Percentiles rank a stretch among this genome's conserved stretches.
Conservation (phyloP, 2,329 filamentous ascomycete genomes). For the Aplosporella prunicola region DNA sequence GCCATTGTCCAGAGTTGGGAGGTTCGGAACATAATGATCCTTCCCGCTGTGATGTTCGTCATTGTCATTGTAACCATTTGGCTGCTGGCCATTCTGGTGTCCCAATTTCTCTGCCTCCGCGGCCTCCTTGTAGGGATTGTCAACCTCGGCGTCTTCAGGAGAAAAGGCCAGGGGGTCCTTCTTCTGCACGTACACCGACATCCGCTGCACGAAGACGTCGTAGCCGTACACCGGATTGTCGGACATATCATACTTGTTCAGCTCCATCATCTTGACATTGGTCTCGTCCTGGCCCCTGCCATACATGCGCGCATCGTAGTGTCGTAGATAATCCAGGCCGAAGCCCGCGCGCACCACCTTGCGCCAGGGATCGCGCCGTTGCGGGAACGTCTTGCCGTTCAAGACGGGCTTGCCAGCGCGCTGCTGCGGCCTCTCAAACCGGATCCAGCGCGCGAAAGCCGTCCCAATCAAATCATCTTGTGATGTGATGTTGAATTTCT, state of each 20-base stretch:
- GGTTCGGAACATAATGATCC: slow-evolving; percentile 28
- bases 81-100: slow-evolving; percentile 21
- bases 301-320: slow-evolving; percentile 27
- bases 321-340: slow-evolving; percentile 43
- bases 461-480: slow-evolving; percentile 40
- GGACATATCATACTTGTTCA: slow-evolving; percentile 39
- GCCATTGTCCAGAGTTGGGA: slow-evolving; percentile 39
- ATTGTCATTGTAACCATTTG: not conserved
- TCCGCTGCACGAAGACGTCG: slow-evolving; percentile 42
- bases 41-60: not conserved
- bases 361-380: slow-evolving; percentile 43
- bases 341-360: slow-evolving; percentile 42
- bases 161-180: slow-evolving; percentile 21
- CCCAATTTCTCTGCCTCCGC: slow-evolving; percentile 24
- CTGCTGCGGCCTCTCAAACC: slow-evolving; percentile 37
- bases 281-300: slow-evolving; percentile 12
- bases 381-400: slow-evolving; percentile 42
- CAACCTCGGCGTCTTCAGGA: slow-evolving; percentile 21
- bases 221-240: slow-evolving; percentile 37
- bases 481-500: slow-evolving; percentile 45
- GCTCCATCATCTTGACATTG: slow-evolving; percentile 39
- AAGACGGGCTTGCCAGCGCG: slow-evolving; percentile 44
- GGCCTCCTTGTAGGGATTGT: slow-evolving; percentile 37
- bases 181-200: slow-evolving; percentile 43
- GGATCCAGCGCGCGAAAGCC: slow-evolving; percentile 41